These are phyloP conservation scores for Aegilops umbellulata DNA, from an alignment of 176 grass and related monocot species.

Conservation along the genomic window DNA sequence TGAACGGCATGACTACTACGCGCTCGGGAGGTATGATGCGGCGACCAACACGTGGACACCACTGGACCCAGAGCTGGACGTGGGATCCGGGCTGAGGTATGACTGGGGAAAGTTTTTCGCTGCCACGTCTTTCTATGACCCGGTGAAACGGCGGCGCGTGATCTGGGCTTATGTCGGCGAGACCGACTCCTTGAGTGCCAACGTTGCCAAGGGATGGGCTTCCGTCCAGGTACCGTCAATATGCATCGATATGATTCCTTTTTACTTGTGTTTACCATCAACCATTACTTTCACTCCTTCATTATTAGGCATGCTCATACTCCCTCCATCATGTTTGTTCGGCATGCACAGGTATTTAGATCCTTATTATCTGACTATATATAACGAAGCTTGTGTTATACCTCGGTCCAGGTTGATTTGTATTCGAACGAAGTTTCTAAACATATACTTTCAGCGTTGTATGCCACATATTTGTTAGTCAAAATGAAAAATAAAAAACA, in stretches of 20 bases:
- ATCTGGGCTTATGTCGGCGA: not conserved
- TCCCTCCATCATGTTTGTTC: no score
- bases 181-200: not conserved
- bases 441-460: no score
- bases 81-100: not conserved
- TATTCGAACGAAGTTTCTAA: no score
- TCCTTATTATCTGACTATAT: no score
- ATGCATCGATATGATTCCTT: not conserved
- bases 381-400: no score
- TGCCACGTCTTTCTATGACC: not conserved
- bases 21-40: not conserved
- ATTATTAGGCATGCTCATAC: no score
- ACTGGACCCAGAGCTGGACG: not conserved
- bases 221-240: not conserved
- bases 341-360: no score
- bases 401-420: no score
- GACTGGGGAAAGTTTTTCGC: not conserved
- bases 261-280: not conserved
- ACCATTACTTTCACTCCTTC: not conserved
- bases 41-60: not conserved
- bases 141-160: not conserved
- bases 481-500: no score
- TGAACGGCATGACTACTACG: not conserved
- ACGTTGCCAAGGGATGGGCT: not conserved
- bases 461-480: no score